A percentile compares a stretch with the other conserved stretches of the same genome.
Evolutionary conservation across 768 basidiomycete genomes (phyloP).

Genomic region (Boletus rubescentipes): DNA sequence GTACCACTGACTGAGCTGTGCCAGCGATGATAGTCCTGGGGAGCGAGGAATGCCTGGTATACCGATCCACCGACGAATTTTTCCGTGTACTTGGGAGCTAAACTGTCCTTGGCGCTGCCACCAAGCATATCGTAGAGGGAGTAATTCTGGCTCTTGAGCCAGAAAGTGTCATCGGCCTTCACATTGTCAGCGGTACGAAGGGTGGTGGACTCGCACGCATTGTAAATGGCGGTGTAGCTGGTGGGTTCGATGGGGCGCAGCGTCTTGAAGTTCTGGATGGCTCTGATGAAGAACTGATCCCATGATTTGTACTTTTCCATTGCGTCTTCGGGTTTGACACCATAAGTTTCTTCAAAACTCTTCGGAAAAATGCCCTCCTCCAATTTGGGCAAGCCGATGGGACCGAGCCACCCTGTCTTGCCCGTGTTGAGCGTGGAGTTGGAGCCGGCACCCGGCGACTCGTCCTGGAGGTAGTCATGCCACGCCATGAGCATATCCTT

Average conservation of each 20-base stretch:
- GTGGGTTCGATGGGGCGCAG: neutral
- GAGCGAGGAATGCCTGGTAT: slow-evolving; percentile 56
- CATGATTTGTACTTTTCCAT: slow-evolving; percentile 25
- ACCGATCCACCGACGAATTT: slow-evolving; percentile 38
- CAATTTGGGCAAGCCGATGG: neutral
- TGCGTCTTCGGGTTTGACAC: neutral
- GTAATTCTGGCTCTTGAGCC: slow-evolving; percentile 60
- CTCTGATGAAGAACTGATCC: slow-evolving; percentile 57
- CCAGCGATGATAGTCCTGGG: slow-evolving; percentile 60
- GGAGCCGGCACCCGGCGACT: neutral
- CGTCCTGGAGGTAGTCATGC: neutral
- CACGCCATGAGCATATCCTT: neutral
- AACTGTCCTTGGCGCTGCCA: slow-evolving; percentile 10
- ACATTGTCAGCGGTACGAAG: slow-evolving; percentile 38
- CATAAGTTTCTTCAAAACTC: neutral
- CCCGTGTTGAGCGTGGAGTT: slow-evolving; percentile 3
- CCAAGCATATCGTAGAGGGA: slow-evolving; percentile 55
- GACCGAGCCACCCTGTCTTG: neutral
- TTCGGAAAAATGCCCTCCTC: neutral
- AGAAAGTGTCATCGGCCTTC: slow-evolving; percentile 47
- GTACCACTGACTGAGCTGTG: slow-evolving; percentile 46
- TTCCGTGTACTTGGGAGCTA: too few species aligned
- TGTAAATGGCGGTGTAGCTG: slow-evolving; percentile 34
- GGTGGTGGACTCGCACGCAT: slow-evolving; percentile 53
- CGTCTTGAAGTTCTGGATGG: slow-evolving; percentile 19